Conservation (phyloP, 352 stramenopile genomes). For the Halophytophthora polymorphica region DNA sequence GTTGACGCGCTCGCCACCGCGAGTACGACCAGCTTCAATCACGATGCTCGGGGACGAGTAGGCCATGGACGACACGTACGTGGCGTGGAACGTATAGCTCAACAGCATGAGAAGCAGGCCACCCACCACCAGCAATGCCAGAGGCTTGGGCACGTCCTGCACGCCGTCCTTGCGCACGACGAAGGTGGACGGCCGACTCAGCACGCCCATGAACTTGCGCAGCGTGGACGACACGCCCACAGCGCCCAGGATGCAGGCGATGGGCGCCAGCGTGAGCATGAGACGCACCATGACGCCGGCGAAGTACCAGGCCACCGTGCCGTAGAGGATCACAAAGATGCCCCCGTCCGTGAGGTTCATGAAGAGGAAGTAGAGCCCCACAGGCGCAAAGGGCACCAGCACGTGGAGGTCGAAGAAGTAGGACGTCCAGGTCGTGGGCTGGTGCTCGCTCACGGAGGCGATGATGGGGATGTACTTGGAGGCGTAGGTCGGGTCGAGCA, state of each 20-base stretch:
- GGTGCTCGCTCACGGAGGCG: constrained; percentile 91
- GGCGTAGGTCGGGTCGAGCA: constrained; percentile 90
- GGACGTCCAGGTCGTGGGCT: constrained; percentile 92
- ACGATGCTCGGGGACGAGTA: constrained; percentile 93
- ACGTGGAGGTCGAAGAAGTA: constrained; percentile 94
- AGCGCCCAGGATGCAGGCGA: constrained; percentile 89
- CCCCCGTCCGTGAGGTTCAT: constrained; percentile 84
- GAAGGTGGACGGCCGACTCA: constrained; percentile 54
- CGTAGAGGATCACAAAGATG: constrained; percentile 93
- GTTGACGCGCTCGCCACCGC: constrained; percentile 78
- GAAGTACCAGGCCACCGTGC: constrained; percentile 92
- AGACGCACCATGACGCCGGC: constrained; percentile 91
- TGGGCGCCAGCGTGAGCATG: constrained; percentile 90
- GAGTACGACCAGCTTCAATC: constrained; percentile 77
- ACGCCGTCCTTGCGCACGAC: constrained; percentile 50
- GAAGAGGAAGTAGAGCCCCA: constrained; percentile 91
- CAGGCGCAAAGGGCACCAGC: constrained; percentile 87
- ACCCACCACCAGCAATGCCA: constrained; percentile 56
- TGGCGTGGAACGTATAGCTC: constrained; percentile 87
- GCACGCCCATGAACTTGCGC: constrained; percentile 76
- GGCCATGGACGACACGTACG: constrained; percentile 87
- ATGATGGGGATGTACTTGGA: constrained; percentile 95
- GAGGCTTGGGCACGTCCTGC: constrained; percentile 57
- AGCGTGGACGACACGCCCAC: constrained; percentile 80
- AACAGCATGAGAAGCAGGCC: constrained; percentile 70